These are phyloP conservation scores for Trichocladium uniseriatum DNA, from an alignment of 495 filamentous ascomycete genomes.

Conservation along the genomic window DNA sequence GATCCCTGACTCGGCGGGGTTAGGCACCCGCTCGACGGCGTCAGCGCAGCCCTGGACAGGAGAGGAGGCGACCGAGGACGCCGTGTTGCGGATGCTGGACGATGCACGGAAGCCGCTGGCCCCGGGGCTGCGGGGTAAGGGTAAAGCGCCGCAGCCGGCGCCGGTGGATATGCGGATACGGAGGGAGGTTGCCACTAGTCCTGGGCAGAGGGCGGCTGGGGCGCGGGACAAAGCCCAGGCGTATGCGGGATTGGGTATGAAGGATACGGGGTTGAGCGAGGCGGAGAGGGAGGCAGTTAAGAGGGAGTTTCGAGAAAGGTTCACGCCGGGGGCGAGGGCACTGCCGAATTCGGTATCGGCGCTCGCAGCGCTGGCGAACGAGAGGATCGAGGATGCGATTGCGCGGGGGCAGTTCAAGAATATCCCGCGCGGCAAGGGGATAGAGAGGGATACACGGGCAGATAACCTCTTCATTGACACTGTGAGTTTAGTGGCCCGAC, in stretches of 20 bases:
- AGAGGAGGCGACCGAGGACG: slow-evolving; percentile 60
- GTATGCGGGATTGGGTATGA: slow-evolving; percentile 51
- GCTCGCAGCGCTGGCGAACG: slow-evolving; percentile 74
- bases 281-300: slow-evolving; percentile 60
- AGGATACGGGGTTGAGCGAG: slow-evolving; percentile 51
- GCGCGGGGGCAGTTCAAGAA: slow-evolving; percentile 85
- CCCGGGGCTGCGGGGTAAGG: slow-evolving; percentile 32
- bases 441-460: slow-evolving; percentile 70
- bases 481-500: slow-evolving; percentile 6
- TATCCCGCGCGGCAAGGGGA: slow-evolving; percentile 70
- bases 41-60: slow-evolving; percentile 70
- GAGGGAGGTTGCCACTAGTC: slow-evolving; percentile 26
- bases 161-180: slow-evolving; percentile 53
- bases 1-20: slow-evolving; percentile 51
- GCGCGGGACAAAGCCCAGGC: slow-evolving; percentile 69
- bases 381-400: slow-evolving; percentile 91
- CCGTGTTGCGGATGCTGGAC: slow-evolving; percentile 77
- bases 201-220: slow-evolving; percentile 56
- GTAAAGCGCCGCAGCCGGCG: slow-evolving; percentile 39
- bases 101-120: slow-evolving; percentile 68
- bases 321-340: slow-evolving; percentile 59
- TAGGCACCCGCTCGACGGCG: slow-evolving; percentile 64
- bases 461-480: slow-evolving; percentile 90
- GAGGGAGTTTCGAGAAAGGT: slow-evolving; percentile 69
- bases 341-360: slow-evolving; percentile 75